Base-by-base conservation (phyloP, 306 rosid genomes). In the Sechiopsis laciniata region DNA sequence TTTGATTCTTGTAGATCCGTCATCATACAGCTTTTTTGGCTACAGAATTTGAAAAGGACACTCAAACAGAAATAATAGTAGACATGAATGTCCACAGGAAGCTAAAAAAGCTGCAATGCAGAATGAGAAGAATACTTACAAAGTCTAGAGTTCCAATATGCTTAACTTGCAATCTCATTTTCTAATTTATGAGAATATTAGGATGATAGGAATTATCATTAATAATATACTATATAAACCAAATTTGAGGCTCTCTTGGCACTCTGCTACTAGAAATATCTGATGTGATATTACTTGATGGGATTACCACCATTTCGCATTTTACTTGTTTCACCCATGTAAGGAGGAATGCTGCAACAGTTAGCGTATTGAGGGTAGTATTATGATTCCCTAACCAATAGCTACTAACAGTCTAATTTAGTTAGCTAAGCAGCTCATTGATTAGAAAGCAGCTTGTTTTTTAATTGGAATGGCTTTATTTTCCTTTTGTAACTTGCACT, bases 361-460 rank as follows among this genome's bases (percentile, higher is more conserved):
- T 9, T 63, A 16, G 70, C 51, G n/a, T 63, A 63, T 32, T 63
- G 24, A 37, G 24, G 24, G 11, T 35, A 10, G 3, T 8, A 10
- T 8, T 58, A 11, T 58, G 35, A 58, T 20, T 58, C 37, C 63
- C 0, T 21, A 35, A 37, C 70, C 50, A 35, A 7, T n/a, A 32
- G 51, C 70, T 35, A 63, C 70, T 35, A 63, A 16, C 24, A 63
- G 51, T 32, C 42, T 61, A 13, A 61, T 60, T 60, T 61, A 61
- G 42, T 26, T 61, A 29, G 46, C 19, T 61, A 61, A 13, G 46
- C 46, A 13, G 46, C 35, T 61, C 0, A 22, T 3, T 32, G 13
- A 13, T 63, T 37, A 35, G 70, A 50, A 63, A 35, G 16, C 70
- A 63, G 21, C 8, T 40, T 7, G 6, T 40, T 0, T 40, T 40